Conservation (phyloP, 2,329 filamentous ascomycete genomes). For the Aciculosporium take region DNA sequence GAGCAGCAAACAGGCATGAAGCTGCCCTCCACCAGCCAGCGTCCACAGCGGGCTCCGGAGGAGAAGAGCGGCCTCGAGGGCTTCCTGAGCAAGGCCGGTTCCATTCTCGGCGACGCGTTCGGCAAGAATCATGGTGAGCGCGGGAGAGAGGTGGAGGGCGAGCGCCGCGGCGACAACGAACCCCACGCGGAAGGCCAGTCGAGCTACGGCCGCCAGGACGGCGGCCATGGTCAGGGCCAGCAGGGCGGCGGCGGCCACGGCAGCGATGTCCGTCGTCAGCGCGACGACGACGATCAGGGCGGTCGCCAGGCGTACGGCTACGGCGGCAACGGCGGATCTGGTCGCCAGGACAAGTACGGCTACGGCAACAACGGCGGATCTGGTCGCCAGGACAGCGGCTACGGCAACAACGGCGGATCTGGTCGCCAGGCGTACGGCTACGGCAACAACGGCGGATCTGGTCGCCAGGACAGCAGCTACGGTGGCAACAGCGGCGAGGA, state of each 20-base stretch:
- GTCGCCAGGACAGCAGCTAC: constrained; percentile 5
- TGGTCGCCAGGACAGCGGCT: constrained; percentile 10
- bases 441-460: constrained; percentile 5
- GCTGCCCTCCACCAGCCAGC: constrained; percentile 18
- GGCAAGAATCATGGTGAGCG: constrained; percentile 39
- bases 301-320: constrained; percentile 12
- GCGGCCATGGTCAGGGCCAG: constrained; percentile 46
- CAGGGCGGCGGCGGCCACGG: constrained; percentile 29
- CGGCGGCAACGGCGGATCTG: constrained; percentile 4
- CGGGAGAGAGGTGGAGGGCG: constrained; percentile 30
- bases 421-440: constrained; percentile 7
- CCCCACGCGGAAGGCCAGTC: constrained; percentile 46
- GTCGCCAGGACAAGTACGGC: constrained; percentile 12
- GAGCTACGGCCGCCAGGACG: constrained; percentile 44
- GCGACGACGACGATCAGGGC: constrained; percentile 10
- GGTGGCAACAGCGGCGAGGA: constrained; percentile 5
- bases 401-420: constrained; percentile 11
- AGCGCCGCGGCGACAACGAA: constrained; percentile 40
- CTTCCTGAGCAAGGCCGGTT: constrained; percentile 54
- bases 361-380: constrained; percentile 12
- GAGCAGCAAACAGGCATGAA: constrained; percentile 31
- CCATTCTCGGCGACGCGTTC: constrained; percentile 49
- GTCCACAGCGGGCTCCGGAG: constrained; percentile 25
- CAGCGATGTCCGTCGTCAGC: constrained; percentile 11
- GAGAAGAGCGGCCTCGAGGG: constrained; percentile 54